Conservation (phyloP, 2,329 filamentous ascomycete species). For the Arachnomyces sp. region DNA sequence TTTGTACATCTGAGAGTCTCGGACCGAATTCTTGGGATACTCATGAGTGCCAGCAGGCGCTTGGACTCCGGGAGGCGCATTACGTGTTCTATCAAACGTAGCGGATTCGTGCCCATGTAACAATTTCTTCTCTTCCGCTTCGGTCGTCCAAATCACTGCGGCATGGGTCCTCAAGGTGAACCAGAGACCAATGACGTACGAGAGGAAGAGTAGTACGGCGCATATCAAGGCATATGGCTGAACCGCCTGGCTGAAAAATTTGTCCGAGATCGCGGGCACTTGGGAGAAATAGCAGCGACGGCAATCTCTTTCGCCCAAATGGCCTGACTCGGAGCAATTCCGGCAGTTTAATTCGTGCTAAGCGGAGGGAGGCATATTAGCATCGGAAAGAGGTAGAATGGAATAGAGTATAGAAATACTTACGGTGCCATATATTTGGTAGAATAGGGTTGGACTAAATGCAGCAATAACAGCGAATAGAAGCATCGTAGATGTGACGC, state of each 20-base stretch:
- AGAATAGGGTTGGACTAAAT: conserved; percentile 93
- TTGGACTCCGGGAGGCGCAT: neutral
- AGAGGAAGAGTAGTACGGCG: conserved; percentile 76
- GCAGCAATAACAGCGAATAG: conserved; percentile 92
- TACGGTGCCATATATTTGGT: conserved; percentile 93
- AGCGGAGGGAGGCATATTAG: neutral
- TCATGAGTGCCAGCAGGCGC: neutral
- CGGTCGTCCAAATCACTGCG: conserved; percentile 91
- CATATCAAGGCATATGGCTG: conserved; percentile 89
- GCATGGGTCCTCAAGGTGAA: conserved; percentile 95
- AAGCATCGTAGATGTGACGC: conserved; percentile 96
- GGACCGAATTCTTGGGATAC: conserved; percentile 57
- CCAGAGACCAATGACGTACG: conserved; percentile 87
- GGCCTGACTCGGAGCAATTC: conserved; percentile 44
- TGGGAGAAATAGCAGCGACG: conserved; percentile 92
- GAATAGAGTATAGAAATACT: conserved; percentile 22
- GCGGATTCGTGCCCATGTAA: conserved; percentile 22
- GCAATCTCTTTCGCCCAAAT: conserved; percentile 56
- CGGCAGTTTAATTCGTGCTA: conserved; percentile 85
- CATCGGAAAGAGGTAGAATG: neutral
- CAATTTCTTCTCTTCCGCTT: conserved; percentile 67
- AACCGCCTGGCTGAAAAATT: conserved; percentile 85
- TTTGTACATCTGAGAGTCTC: conserved; percentile 85
- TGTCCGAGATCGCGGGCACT: conserved; percentile 70
- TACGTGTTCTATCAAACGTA: conserved; percentile 26